Evolutionary conservation across 2,329 filamentous ascomycete genomes (phyloP), one percentile per base, ranked within the genome.

Genomic region (Pyricularia sp.): DNA sequence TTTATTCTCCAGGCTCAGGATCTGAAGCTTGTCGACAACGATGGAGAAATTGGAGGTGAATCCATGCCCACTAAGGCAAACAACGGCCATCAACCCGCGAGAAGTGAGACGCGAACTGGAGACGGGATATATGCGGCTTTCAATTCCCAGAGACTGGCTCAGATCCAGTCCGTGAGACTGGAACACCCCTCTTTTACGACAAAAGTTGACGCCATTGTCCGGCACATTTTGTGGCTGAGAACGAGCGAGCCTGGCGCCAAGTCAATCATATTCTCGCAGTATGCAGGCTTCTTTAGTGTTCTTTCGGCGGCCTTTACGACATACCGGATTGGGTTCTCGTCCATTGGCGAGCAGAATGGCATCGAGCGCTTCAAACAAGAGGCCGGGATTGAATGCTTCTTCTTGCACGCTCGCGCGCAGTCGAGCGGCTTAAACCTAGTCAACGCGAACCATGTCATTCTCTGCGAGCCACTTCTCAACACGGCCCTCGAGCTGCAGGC

Each of bases 401-500:
- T 97, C 3, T 82, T 99, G 16, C 92, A 97, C 72, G 93, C 93
- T 6, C 90, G 92, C 68, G 89, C 91, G 0, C 91, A 96, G 73
- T 89, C 91, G 0, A 93, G 90, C 1, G 94, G 94, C 0, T 80
- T 99, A 33, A 97, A 96, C 67, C 83, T 99, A 0, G 89, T 96
- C 68, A 93, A 96, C 70, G 94, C 93, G 4, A 96, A 87, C 62
- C 92, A 97, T 72, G 92, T 97, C 1, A 96, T 97, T 72, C 82
- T 99, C 4, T 96, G 92, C 73, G 94, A 99, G 73, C 94, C 94
- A 2, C 79, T 97, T 3, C 86, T 97, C 70, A 96, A 97, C 72
- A 93, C 93, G 0, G 92, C 93, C 0, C 85, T 99, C 19, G 94
- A 97, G 75, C 81, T 97, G 10, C 94, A 99, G 75, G 93, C 93